Evolutionary conservation across 257 asterid species (phyloP), one percentile per base, ranked within the genome.

Genomic region (Capsicum chinense): DNA sequence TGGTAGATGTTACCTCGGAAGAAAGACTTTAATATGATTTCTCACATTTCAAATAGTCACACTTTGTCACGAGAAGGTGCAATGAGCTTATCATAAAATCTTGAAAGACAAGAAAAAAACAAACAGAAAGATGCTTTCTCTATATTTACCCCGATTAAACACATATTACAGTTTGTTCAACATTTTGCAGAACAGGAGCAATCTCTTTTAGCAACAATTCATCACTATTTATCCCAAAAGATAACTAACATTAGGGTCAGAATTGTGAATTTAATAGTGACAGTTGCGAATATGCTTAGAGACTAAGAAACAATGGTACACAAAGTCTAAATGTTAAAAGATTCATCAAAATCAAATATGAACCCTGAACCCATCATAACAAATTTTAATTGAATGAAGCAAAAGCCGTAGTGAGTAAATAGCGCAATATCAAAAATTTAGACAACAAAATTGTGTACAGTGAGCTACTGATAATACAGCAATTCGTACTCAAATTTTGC

Each of bases 401-500:
- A 76, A 76, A 76, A 76, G 26, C 7, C 47, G 13, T 76, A 76
- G 14, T 13, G 21, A 9, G 26, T 74, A 26, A 76, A 76, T 76
- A 21, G 42, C 48, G 13, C 44, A 76, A 52, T 26, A 76, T 76
- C 62, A 44, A 50, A 21, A 74, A 74, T 56, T 48, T 50, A 74
- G 42, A 50, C 62, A 26, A 50, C 13, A 73, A 8, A 14, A 26
- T 73, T 0, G 19, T 19, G 60, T 12, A 12, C 12, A 48, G 59
- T 13, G 8, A 50, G 44, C 44, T 50, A 74, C 42, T 50, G 57
- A 73, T 70, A 47, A 47, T 44, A 70, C 79, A 17, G 17, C 16
- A 16, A 47, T 73, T 19, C 42, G n/a, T 68, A 44, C 19, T 21
- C 80, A 76, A 76, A 76, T 76, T 74, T 52, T 19, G 60, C 81